phyloP scores from a whole-genome alignment of 2,329 filamentous ascomycete species.

The Ophiostoma triangulosporum region DNA sequence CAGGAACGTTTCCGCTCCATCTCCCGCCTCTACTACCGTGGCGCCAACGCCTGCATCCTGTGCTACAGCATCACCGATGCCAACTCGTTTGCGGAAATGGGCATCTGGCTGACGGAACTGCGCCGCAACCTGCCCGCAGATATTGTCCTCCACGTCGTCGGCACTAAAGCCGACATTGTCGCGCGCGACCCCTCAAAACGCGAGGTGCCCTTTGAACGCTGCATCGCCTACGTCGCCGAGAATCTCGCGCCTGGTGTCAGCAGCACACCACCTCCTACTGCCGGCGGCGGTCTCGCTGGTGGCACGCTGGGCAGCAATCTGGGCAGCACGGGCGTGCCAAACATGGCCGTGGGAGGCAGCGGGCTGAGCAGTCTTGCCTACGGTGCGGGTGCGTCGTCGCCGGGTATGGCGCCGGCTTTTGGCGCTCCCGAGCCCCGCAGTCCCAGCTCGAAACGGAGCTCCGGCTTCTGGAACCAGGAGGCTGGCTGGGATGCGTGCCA shows the following conservation, averaged over 20 bases:
- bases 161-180: constrained; percentile 85
- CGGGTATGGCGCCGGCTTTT: constrained; percentile 13
- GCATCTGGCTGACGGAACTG: constrained; percentile 76
- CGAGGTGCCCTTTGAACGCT: constrained; percentile 85
- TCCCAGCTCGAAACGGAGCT: constrained; percentile 52
- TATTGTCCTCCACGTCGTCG: constrained; percentile 85
- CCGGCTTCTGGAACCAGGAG: constrained; percentile 81
- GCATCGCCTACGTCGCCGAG: constrained; percentile 90
- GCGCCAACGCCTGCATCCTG: constrained; percentile 83
- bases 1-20: constrained; percentile 94
- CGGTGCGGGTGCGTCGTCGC: constrained; percentile 11
- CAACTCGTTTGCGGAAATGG: constrained; percentile 81
- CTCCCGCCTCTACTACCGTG: constrained; percentile 88
- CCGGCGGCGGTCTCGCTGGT: constrained; percentile 21
- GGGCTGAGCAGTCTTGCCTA: neutral
- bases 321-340: neutral
- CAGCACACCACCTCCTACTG: constrained; percentile 54
- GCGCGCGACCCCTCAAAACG: constrained; percentile 65
- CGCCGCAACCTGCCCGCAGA: constrained; percentile 64
- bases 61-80: constrained; percentile 91
- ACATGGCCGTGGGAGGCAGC: neutral
- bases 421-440: constrained; percentile 37
- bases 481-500: constrained; percentile 95
- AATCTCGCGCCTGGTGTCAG: constrained; percentile 63
- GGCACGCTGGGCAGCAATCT: constrained; percentile 6